Evolutionary conservation across 2,329 filamentous ascomycete genomes (phyloP), one percentile per base, ranked within the genome.

Genomic region (Epicoccum nigrum): DNA sequence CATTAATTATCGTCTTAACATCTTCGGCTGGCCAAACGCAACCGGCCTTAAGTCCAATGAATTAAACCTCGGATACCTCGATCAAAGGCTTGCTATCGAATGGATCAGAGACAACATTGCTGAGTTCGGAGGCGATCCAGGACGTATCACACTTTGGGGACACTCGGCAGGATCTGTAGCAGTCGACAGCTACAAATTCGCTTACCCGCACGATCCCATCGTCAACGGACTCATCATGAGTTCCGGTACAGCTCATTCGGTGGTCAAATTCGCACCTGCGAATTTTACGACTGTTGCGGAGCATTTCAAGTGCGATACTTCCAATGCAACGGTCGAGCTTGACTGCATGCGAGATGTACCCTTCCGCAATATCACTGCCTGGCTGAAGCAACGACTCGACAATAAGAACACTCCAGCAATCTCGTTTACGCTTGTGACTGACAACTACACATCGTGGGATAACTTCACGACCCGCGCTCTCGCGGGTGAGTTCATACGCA

Each of bases 171-270:
- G 69, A 7, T 59, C 64, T 20, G 64, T 13, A 9, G 2, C 20
- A 15, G n/a, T 33, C 4, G 40, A 43, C 31, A 19, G 17, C 13
- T 33, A 43, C 72, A 65, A 74, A 0, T 80, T 78, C 46, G 75
- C 79, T 0, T 79, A 74, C 37, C 46, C 44, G 4, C 43, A 75
- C 0, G 75, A 81, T 27, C 77, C 79, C 13, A 81, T 82, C n/a
- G 73, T 72, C 21, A 60, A 68, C 5, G 77, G 68, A 5, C 63
- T 78, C 15, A 76, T 30, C 28, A 13, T 30, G 28, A 30, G 28
- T 30, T 30, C 28, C 11, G 28, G 28, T 1, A 30, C 28, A 12
- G 28, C 28, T 13, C 28, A 30, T 4, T 30, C 28, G 12, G 28
- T 30, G 28, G 28, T 30, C 28, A 30, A 30, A 30, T 30, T 30